These are phyloP conservation scores for Conringia planisiliqua DNA, from an alignment of 345 rosid species.

Conservation along the genomic window DNA sequence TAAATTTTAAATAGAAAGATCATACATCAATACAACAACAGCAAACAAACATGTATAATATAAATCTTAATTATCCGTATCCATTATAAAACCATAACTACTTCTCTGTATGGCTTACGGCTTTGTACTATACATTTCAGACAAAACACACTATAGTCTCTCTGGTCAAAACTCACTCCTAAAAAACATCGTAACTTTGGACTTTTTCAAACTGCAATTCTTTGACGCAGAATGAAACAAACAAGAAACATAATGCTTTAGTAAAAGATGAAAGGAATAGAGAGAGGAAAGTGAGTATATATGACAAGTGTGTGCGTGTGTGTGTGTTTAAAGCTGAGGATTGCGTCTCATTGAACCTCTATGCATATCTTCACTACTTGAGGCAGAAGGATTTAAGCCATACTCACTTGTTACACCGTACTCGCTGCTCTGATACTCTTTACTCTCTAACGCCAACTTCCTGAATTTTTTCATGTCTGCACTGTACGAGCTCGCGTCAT, in stretches of 20 bases:
- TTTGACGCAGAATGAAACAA: background rate
- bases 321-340: slow-evolving; percentile 7
- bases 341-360: slow-evolving; percentile 7
- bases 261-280: background rate
- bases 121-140: background rate
- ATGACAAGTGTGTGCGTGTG: background rate
- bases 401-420: slow-evolving; percentile 67
- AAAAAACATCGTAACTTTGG: background rate
- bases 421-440: slow-evolving; percentile 51
- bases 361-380: slow-evolving; percentile 54
- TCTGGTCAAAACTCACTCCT: slow-evolving; percentile 21
- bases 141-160: slow-evolving; percentile 7
- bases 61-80: background rate
- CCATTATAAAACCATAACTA: slow-evolving; percentile 3
- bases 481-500: slow-evolving; percentile 37
- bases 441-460: slow-evolving; percentile 42
- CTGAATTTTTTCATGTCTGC: slow-evolving; percentile 52
- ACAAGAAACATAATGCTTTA: background rate
- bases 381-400: slow-evolving; percentile 64
- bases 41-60: background rate
- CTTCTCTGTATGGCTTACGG: background rate
- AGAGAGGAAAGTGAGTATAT: background rate
- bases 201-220: background rate
- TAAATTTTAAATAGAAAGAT: background rate
- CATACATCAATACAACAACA: background rate